phyloP scores from a whole-genome alignment of 306 rosid genomes.

The Cicer bijugum region DNA sequence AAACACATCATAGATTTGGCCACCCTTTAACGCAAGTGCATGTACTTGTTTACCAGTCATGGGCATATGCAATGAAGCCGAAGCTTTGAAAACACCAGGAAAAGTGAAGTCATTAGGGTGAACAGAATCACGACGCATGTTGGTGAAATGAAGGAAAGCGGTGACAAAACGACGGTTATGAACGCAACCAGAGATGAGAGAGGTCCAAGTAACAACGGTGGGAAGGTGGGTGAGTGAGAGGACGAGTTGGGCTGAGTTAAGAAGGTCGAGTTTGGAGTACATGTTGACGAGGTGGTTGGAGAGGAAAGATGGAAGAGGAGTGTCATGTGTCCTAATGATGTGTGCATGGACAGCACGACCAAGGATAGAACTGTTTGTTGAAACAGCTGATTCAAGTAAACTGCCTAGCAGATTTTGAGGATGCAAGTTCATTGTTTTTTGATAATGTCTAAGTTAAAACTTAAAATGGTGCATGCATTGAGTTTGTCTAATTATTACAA shows the following conservation, averaged over 20 bases:
- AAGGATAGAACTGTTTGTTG: constrained; percentile 51
- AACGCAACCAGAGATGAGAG: constrained; percentile 82
- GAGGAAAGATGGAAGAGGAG: constrained; percentile 67
- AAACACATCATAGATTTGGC: constrained; percentile 66
- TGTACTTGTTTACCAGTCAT: constrained; percentile 68
- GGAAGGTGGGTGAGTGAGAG: constrained; percentile 63
- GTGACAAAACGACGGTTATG: constrained; percentile 60
- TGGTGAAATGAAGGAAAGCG: constrained; percentile 59
- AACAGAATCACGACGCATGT: constrained; percentile 66
- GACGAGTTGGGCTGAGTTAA: constrained; percentile 63
- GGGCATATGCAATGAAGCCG: constrained; percentile 56
- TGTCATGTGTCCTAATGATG: constrained; percentile 56
- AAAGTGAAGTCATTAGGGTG: constrained; percentile 86
- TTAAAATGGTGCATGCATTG: neutral
- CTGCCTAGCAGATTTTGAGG: constrained; percentile 56
- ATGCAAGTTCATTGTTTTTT: constrained; percentile 54
- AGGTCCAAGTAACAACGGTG: constrained; percentile 87
- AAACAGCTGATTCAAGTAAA: constrained; percentile 65
- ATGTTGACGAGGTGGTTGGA: constrained; percentile 80
- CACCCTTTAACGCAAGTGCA: constrained; percentile 70
- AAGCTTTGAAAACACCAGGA: constrained; percentile 80
- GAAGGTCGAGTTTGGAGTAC: constrained; percentile 86
- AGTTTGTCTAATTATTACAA: too few species aligned
- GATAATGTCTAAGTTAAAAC: neutral
- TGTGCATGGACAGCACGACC: constrained; percentile 78